phyloP scores from a whole-genome alignment of 148 eudicot species.

The Hydrangea macrophylla region DNA sequence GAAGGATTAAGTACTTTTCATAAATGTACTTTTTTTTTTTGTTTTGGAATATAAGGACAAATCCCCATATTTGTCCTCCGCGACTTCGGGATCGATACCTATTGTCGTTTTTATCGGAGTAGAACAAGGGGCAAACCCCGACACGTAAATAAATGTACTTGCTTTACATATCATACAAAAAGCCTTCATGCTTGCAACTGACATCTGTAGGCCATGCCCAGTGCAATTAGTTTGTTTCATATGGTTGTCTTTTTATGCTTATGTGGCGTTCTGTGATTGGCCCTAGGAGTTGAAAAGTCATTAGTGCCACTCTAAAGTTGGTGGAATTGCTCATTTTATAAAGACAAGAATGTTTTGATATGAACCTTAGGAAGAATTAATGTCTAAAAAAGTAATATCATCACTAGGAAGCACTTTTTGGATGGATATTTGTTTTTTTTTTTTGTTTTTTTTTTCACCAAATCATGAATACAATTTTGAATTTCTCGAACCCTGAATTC shows the following conservation, averaged over 20 bases:
- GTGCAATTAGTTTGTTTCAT: slow-evolving; percentile 18
- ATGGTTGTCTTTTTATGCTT: slow-evolving; percentile 7
- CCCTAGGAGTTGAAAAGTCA: background rate
- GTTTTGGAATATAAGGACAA: too few species aligned
- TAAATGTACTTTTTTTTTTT: too few species aligned
- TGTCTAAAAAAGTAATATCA: slow-evolving; percentile 17
- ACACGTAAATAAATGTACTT: too few species aligned
- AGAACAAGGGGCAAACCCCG: too few species aligned
- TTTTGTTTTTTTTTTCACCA: slow-evolving; percentile 15
- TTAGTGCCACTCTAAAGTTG: background rate
- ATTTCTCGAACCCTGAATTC: slow-evolving; percentile 24
- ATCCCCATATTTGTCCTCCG: too few species aligned
- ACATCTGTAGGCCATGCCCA: slow-evolving; percentile 19
- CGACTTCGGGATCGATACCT: too few species aligned
- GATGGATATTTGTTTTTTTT: background rate
- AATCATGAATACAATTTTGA: slow-evolving; percentile 23
- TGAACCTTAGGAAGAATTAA: slow-evolving; percentile 10
- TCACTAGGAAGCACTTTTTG: background rate
- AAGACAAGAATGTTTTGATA: slow-evolving; percentile 23
- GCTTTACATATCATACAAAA: background rate
- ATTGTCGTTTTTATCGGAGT: too few species aligned
- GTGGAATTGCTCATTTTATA: background rate
- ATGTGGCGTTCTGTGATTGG: background rate
- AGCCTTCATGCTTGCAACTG: slow-evolving; percentile 12
- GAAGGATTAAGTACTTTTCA: too few species aligned